These are phyloP conservation scores for Micromonas pusilla DNA, from an alignment of 139 green algal species.

Conservation along the genomic window DNA sequence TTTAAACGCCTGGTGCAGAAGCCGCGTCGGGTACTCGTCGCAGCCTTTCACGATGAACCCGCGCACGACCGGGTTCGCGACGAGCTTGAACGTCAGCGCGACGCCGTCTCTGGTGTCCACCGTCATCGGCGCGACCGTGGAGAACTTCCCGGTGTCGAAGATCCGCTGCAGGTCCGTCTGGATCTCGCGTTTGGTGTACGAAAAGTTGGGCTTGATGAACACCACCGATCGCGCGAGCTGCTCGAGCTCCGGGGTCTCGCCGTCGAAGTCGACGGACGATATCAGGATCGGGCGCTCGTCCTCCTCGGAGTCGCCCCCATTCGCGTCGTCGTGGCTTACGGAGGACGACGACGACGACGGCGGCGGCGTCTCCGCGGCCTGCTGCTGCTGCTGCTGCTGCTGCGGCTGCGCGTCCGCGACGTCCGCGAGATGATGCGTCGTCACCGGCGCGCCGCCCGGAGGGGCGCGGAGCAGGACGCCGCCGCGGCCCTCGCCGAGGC, in stretches of 20 bases:
- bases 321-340: neutral
- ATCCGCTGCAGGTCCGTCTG: slow-evolving; percentile 73
- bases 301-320: neutral
- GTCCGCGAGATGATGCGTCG: too few relatives aligned
- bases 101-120: slow-evolving; percentile 92
- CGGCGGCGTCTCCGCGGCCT: neutral
- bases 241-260: slow-evolving; percentile 64
- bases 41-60: slow-evolving; percentile 65
- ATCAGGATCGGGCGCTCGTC: slow-evolving; percentile 35
- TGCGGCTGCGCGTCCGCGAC: too few relatives aligned
- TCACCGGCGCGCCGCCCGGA: too few relatives aligned
- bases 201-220: slow-evolving; percentile 79
- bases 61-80: slow-evolving; percentile 66
- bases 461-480: too few relatives aligned
- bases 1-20: slow-evolving; percentile 75
- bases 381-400: too few relatives aligned
- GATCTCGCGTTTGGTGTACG: slow-evolving; percentile 77
- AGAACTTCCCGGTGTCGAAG: slow-evolving; percentile 86
- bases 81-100: slow-evolving; percentile 64
- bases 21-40: slow-evolving; percentile 62
- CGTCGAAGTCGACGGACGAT: slow-evolving; percentile 56
- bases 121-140: slow-evolving; percentile 50
- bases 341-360: neutral
- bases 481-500: too few relatives aligned
- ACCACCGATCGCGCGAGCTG: slow-evolving; percentile 55